Evolutionary conservation across 2,329 filamentous ascomycete genomes (phyloP), one percentile per base, ranked within the genome.

Genomic region (Cercospora berteroae): DNA sequence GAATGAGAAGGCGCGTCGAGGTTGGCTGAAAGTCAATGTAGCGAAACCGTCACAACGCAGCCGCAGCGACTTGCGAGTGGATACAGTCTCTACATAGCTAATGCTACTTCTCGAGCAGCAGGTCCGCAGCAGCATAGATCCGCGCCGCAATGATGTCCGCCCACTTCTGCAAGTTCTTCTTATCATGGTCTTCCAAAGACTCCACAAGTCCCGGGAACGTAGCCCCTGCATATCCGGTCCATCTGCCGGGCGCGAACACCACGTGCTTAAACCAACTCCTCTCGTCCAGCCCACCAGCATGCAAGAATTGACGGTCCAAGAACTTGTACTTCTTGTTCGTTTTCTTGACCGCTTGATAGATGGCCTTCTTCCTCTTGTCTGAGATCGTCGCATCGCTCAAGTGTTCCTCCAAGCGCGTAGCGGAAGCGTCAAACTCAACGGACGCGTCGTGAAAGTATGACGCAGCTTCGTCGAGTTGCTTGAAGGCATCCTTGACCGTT

Each of bases 251-350:
- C 1, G 94, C 94, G 79, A 96, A 97, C 1, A 97, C 90, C 2
- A 97, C 90, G 75, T 97, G 94, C 82, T 97, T 97, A 82, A 94
- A 98, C 93, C 93, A 97, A 25, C 83, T 82, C 67, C 94, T 83
- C 1, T 88, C 88, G 77, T 97, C 94, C 20, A 98, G 80, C 0
- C 94, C 94, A 3, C 85, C 83, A 4, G 87, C 80, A 74, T 92
- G 90, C 69, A 97, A 74, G 79, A 97, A 97, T 60, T 89, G 84
- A 16, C 93, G 85, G 79, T 98, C 94, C 0, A 98, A 81, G 8
- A 84, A 83, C 84, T 97, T 96, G 83, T 96, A 96, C 77, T 91
- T 90, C 33, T 83, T 84, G 79, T 98, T 98, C 55, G 90, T 86
- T 10, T 80, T 83, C 29, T 87, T 85, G 62, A 96, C 70, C 5